Evolutionary conservation across 2,329 filamentous ascomycete genomes (phyloP).

Genomic region (Alternaria incomplexa): DNA sequence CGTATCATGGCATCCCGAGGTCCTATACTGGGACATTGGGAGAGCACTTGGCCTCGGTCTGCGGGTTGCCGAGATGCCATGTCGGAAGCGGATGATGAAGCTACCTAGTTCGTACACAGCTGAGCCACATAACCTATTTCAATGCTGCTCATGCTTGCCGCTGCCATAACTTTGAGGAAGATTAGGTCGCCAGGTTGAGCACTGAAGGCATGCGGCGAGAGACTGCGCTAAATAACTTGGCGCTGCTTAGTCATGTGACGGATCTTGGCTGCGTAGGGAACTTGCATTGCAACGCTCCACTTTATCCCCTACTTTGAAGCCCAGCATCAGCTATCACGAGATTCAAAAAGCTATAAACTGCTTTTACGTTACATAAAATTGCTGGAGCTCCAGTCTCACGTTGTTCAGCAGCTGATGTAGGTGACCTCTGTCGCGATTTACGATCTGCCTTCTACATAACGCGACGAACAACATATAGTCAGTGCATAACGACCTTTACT

Average conservation of each 20-base stretch:
- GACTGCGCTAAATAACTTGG: slow-evolving; percentile 11
- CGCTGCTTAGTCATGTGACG: slow-evolving; percentile 11
- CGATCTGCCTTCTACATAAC: slow-evolving; percentile 2
- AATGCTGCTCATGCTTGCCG: not conserved
- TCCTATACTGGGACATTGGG: not conserved
- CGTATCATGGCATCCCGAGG: not conserved
- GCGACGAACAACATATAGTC: slow-evolving; percentile 9
- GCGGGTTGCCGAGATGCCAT: not conserved
- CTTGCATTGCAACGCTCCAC: slow-evolving; percentile 12
- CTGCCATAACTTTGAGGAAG: not conserved
- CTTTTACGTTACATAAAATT: not conserved
- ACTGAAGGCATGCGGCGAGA: not conserved
- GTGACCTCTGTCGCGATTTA: slow-evolving; percentile 4
- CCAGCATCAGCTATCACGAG: slow-evolving; percentile 3
- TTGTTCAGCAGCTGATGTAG: not conserved
- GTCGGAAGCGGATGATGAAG: not conserved
- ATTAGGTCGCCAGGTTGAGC: not conserved
- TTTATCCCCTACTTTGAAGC: slow-evolving; percentile 13
- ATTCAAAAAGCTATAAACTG: not conserved
- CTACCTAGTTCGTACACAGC: not conserved
- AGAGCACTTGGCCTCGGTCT: not conserved
- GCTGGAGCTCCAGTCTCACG: not conserved
- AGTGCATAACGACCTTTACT: slow-evolving; percentile 4
- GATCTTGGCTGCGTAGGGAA: slow-evolving; percentile 13
- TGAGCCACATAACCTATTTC: not conserved